A percentile compares a stretch with the other conserved stretches of the same genome.
These are phyloP conservation scores for Schizochytrium sp. DNA, from an alignment of 108 stramenopile genomes.

Conservation along the genomic window DNA sequence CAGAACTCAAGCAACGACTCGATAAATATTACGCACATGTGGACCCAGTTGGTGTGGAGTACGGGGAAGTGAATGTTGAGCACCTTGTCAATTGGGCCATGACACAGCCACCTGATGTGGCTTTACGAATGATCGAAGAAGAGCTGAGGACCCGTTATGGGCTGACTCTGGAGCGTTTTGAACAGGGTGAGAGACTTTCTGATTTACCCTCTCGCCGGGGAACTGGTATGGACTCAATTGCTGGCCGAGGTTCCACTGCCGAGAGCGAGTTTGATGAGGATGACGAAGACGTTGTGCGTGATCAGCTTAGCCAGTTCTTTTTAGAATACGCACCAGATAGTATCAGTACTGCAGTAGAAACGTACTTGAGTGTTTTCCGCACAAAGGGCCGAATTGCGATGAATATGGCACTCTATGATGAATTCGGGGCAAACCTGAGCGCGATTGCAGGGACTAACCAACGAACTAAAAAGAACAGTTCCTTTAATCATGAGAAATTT, in stretches of 20 bases:
- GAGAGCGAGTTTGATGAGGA: conserved; percentile 3
- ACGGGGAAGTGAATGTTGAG: not conserved
- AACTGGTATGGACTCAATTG: not conserved
- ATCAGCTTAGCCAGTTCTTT: conserved; percentile 13
- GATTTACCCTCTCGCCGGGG: not conserved
- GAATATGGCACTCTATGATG: not conserved
- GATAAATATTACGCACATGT: not conserved
- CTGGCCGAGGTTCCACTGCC: not conserved
- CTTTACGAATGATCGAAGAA: conserved; percentile 19
- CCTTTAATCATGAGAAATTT: conserved; percentile 49
- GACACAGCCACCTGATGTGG: not conserved
- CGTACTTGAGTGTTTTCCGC: not conserved
- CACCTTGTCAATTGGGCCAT: conserved; percentile 45
- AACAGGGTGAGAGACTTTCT: not conserved
- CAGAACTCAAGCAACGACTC: not conserved
- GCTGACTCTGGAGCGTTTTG: conserved; percentile 8
- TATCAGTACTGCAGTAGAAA: not conserved
- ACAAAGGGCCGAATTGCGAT: not conserved
- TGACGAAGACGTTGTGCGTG: not conserved
- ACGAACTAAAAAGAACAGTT: not conserved
- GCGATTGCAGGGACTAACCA: not conserved
- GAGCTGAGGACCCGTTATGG: not conserved
- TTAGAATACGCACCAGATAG: not conserved
- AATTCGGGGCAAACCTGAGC: conserved; percentile 6
- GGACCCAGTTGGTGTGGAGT: conserved; percentile 17